phyloP scores from a whole-genome alignment of 1,139 yeast genomes.

The Magnusiomyces suaveolens region DNA sequence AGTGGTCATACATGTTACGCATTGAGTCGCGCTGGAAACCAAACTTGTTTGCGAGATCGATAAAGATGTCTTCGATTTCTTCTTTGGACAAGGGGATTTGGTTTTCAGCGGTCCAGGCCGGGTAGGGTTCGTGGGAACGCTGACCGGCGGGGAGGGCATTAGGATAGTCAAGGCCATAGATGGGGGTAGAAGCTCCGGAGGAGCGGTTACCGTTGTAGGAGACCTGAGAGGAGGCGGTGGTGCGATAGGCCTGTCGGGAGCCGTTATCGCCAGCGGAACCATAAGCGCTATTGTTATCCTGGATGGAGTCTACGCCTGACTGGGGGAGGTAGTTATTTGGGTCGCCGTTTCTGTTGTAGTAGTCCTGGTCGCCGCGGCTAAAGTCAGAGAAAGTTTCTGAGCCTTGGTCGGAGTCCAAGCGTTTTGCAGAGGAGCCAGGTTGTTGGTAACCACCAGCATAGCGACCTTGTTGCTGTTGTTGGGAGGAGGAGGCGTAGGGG shows the following conservation, averaged over 20 bases:
- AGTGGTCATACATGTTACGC: conserved; percentile 94
- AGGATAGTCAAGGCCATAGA: conserved; percentile 78
- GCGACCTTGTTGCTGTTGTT: conserved; percentile 10
- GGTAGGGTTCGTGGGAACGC: conserved; percentile 66
- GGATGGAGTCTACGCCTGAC: conserved; percentile 24
- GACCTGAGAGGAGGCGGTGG: conserved; percentile 32
- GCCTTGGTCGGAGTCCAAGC: conserved; percentile 32
- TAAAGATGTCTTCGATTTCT: conserved; percentile 85
- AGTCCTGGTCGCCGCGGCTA: conserved; percentile 35
- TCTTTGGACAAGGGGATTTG: conserved; percentile 77
- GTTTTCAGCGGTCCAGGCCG: conserved; percentile 92
- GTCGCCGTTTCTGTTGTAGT: conserved; percentile 34
- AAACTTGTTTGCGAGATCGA: conserved; percentile 79
- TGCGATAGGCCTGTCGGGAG: conserved; percentile 18
- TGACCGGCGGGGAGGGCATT: conserved; percentile 39
- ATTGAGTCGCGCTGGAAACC: conserved; percentile 97
- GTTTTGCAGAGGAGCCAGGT: conserved; percentile 19
- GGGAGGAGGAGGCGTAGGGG: conserved; percentile 24
- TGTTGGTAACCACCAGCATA: conserved; percentile 16
- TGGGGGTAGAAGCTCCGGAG: conserved; percentile 93
- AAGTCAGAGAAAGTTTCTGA: conserved; percentile 38
- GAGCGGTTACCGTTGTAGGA: conserved; percentile 74
- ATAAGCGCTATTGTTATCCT: conserved; percentile 26
- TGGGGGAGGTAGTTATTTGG: conserved; percentile 26
- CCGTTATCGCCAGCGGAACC: conserved; percentile 13